Evolutionary conservation across 441 rosid species (phyloP).

Genomic region (Adansonia madagascariensis): DNA sequence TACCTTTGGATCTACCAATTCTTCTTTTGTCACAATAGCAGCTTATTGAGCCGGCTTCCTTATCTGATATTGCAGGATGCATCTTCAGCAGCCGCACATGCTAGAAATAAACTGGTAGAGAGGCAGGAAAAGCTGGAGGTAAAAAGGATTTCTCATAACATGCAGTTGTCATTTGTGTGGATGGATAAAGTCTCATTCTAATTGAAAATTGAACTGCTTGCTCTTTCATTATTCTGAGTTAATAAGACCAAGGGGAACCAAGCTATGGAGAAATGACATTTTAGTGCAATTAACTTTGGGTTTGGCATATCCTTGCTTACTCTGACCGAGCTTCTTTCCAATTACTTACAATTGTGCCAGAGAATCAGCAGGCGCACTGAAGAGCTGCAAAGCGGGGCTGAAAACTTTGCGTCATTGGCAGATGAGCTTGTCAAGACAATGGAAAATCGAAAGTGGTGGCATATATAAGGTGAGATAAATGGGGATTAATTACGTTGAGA

Average conservation of each 20-base stretch:
- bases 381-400: slow-evolving; percentile 63
- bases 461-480: slow-evolving; percentile 32
- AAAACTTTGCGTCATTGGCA: slow-evolving; percentile 67
- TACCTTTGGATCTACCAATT: slow-evolving; percentile 15
- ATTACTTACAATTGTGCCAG: slow-evolving; percentile 35
- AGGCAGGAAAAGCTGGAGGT: slow-evolving; percentile 76
- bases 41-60: slow-evolving; percentile 11
- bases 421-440: slow-evolving; percentile 67
- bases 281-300: not conserved
- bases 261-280: not conserved
- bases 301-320: not conserved
- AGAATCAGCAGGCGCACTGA: slow-evolving; percentile 59
- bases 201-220: not conserved
- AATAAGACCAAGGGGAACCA: not conserved
- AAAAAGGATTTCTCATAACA: not conserved
- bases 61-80: slow-evolving; percentile 49
- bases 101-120: slow-evolving; percentile 63
- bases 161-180: slow-evolving; percentile 6
- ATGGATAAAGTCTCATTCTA: slow-evolving; percentile 5
- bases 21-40: slow-evolving; percentile 3
- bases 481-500: not conserved
- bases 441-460: slow-evolving; percentile 78
- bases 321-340: slow-evolving; percentile 8
- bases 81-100: slow-evolving; percentile 60
- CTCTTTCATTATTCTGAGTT: not conserved